Percentiles rank a stretch among this genome's conserved stretches.
Conservation (phyloP, 345 rosid species). For the Citrus medica region DNA sequence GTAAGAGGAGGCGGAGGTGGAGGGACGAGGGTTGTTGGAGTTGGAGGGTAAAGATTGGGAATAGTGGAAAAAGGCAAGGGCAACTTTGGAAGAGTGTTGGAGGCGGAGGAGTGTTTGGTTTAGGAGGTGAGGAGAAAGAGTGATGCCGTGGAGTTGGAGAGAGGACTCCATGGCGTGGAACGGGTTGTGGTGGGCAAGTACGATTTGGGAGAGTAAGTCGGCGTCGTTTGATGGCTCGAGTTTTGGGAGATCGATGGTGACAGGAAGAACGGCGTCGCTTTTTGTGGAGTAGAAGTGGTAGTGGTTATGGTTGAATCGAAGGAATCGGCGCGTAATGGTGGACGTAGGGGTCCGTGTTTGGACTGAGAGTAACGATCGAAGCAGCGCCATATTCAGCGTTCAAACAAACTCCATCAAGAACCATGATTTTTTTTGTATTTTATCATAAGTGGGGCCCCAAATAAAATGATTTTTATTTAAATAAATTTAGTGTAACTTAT, state of each 20-base stretch:
- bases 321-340: neutral
- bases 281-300: constrained; percentile 23
- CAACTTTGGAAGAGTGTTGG: constrained; percentile 71
- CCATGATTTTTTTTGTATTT: no score
- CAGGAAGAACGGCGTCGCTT: neutral
- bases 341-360: no score
- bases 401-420: no score
- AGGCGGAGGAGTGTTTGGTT: constrained; percentile 89
- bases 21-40: constrained; percentile 1
- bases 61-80: constrained; percentile 54
- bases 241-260: constrained; percentile 36
- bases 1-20: constrained; percentile 36
- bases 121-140: constrained; percentile 53
- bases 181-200: constrained; percentile 78
- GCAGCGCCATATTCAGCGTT: no score
- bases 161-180: constrained; percentile 79
- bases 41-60: constrained; percentile 45
- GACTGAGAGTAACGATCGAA: no score
- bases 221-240: constrained; percentile 66
- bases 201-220: constrained; percentile 57
- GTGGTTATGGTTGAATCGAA: constrained; percentile 10
- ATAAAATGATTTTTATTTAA: no score
- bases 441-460: no score
- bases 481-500: fast-evolving
- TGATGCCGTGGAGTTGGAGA: constrained; percentile 72